These are phyloP conservation scores for Astrephomene gubernaculifera DNA, from an alignment of 139 green algal species.

Conservation along the genomic window DNA sequence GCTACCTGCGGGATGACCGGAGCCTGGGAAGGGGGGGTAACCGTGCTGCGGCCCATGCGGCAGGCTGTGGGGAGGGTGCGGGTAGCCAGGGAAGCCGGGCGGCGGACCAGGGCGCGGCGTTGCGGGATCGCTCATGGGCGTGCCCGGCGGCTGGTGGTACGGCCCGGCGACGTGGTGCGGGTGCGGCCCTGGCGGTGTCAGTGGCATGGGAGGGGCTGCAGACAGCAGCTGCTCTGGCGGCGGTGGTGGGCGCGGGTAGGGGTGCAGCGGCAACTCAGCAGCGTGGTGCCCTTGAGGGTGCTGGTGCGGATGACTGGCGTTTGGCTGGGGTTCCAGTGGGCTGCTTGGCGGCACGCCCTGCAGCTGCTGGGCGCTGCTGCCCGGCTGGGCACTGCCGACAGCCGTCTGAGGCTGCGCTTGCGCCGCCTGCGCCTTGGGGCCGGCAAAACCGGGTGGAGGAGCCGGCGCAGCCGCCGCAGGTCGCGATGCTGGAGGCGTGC, in stretches of 20 bases:
- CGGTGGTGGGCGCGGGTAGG: not conserved
- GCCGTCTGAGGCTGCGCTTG: too few relatives aligned
- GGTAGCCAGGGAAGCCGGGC: not conserved
- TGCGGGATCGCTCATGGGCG: not conserved
- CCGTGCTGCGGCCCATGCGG: too few relatives aligned
- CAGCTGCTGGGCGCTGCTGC: too few relatives aligned
- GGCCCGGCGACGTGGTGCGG: not conserved
- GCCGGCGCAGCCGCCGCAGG: not conserved
- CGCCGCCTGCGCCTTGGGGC: not conserved
- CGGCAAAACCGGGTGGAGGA: not conserved
- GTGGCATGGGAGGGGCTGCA: too few relatives aligned
- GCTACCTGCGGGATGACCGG: too few relatives aligned
- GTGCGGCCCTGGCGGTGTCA: too few relatives aligned
- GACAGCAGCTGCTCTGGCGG: too few relatives aligned
- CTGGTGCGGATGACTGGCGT: not conserved
- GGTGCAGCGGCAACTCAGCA: not conserved
- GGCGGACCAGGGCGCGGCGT: too few relatives aligned
- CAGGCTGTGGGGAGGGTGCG: not conserved
- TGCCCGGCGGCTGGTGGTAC: not conserved
- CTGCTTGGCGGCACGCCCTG: too few relatives aligned
- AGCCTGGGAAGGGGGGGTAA: too few relatives aligned
- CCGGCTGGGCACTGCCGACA: too few relatives aligned
- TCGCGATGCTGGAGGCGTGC: too few relatives aligned
- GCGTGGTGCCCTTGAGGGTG: not conserved
- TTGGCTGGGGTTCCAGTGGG: not conserved